phyloP scores from a whole-genome alignment of 2,329 filamentous ascomycete species.

The Cordyceps cateniannulata region DNA sequence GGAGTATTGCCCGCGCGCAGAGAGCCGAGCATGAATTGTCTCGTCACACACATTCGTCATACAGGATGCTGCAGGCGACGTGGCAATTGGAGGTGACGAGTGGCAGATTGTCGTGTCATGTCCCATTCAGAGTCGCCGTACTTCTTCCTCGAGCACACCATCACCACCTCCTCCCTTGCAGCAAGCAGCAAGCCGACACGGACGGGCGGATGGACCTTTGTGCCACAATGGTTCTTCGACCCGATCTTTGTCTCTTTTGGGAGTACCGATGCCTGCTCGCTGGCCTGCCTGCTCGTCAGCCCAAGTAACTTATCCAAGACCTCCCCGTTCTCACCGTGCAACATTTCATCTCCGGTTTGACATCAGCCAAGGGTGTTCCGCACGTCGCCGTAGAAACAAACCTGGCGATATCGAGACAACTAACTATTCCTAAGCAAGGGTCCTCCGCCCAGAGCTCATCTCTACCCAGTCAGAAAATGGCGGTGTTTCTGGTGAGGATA shows the following conservation, averaged over 20 bases:
- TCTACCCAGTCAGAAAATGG: background rate
- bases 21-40: background rate
- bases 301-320: background rate
- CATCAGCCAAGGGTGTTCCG: background rate
- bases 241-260: background rate
- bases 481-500: slow-evolving; percentile 8
- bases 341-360: background rate
- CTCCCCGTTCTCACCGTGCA: background rate
- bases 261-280: too few relatives aligned
- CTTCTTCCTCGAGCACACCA: background rate
- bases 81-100: background rate
- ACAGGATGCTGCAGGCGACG: slow-evolving; percentile 4
- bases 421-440: background rate
- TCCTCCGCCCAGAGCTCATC: background rate
- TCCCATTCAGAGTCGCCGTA: background rate
- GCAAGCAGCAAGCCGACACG: background rate
- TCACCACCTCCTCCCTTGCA: background rate
- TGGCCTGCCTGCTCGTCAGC: background rate
- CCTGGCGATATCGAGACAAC: background rate
- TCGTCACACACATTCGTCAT: background rate
- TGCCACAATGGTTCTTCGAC: slow-evolving; percentile 4
- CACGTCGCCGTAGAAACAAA: slow-evolving; percentile 8
- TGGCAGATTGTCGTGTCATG: background rate
- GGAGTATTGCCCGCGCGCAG: too few relatives aligned
- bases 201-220: background rate